Conservation (phyloP, 2,329 filamentous ascomycete species). For the Capronia epimyces region DNA sequence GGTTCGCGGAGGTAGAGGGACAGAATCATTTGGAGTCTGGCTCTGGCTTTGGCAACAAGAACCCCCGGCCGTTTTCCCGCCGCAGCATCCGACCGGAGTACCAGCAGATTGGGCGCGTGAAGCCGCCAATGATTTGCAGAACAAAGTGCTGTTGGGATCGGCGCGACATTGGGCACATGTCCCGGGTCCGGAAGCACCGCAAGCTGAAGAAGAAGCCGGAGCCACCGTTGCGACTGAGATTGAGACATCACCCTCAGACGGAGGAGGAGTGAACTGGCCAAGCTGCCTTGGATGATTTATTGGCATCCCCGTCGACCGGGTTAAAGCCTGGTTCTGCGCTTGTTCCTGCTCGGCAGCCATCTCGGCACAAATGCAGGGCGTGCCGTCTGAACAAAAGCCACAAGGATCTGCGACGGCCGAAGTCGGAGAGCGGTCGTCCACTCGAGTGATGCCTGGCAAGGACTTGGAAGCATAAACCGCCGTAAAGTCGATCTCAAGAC, state of each 20-base stretch:
- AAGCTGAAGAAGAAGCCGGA: constrained; percentile 32
- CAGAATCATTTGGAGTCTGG: constrained; percentile 28
- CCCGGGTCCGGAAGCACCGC: constrained; percentile 60
- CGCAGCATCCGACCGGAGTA: constrained; percentile 58
- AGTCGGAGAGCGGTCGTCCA: constrained; percentile 32
- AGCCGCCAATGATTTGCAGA: constrained; percentile 74
- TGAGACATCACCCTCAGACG: constrained; percentile 53
- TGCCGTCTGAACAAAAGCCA: constrained; percentile 77
- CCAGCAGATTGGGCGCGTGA: constrained; percentile 47
- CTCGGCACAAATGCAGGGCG: constrained; percentile 76
- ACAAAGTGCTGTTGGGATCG: constrained; percentile 73
- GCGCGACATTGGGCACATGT: constrained; percentile 72
- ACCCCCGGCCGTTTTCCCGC: constrained; percentile 45
- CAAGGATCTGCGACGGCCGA: constrained; percentile 59
- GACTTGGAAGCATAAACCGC: constrained; percentile 18
- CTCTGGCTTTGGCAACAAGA: constrained; percentile 27
- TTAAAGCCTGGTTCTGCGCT: constrained; percentile 14
- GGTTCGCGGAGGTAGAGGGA: constrained; percentile 21
- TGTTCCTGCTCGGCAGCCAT: constrained; percentile 43
- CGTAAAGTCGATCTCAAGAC: constrained; percentile 69
- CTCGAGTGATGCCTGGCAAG: constrained; percentile 53
- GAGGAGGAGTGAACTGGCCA: constrained; percentile 48
- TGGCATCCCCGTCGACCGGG: neutral
- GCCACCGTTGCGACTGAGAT: constrained; percentile 40
- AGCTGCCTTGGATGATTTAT: constrained; percentile 25